A percentile compares a stretch with the other conserved stretches of the same genome.
Conservation (phyloP, 2,329 filamentous ascomycete genomes). For the Diaporthe sp. region DNA sequence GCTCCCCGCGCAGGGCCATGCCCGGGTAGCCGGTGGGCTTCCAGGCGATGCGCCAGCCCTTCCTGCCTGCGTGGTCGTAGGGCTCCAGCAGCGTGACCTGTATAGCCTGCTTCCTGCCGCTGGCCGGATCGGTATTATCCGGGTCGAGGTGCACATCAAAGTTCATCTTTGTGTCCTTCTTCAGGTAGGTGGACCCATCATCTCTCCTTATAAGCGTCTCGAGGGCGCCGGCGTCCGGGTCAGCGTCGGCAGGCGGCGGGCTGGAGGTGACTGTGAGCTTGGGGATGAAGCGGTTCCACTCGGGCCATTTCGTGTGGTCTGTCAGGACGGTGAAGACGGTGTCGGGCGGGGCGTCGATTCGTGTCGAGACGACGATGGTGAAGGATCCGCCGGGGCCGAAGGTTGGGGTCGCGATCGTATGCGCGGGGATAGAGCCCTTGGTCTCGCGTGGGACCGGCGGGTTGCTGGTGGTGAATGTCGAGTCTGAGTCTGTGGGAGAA, state of each 20-base stretch:
- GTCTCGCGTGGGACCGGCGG: conserved; percentile 41
- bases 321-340: conserved; percentile 53
- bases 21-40: conserved; percentile 49
- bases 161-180: conserved; percentile 50
- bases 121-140: conserved; percentile 36
- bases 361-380: conserved; percentile 50
- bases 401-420: conserved; percentile 50
- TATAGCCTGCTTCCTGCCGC: conserved; percentile 42
- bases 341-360: conserved; percentile 52
- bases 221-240: conserved; percentile 43
- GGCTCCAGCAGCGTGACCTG: conserved; percentile 52
- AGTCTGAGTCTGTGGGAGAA: neutral
- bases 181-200: conserved; percentile 45
- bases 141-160: conserved; percentile 53
- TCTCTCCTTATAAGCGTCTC: conserved; percentile 25
- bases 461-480: conserved; percentile 36
- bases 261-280: conserved; percentile 47
- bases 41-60: conserved; percentile 58
- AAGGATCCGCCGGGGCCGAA: conserved; percentile 49
- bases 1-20: conserved; percentile 55
- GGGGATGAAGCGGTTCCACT: conserved; percentile 55
- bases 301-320: conserved; percentile 50
- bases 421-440: conserved; percentile 40
- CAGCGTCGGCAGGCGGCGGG: conserved; percentile 39
- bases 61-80: conserved; percentile 45